Evolutionary conservation across 768 basidiomycete species (phyloP).

Genomic region (Udeniomyces megalosporus): DNA sequence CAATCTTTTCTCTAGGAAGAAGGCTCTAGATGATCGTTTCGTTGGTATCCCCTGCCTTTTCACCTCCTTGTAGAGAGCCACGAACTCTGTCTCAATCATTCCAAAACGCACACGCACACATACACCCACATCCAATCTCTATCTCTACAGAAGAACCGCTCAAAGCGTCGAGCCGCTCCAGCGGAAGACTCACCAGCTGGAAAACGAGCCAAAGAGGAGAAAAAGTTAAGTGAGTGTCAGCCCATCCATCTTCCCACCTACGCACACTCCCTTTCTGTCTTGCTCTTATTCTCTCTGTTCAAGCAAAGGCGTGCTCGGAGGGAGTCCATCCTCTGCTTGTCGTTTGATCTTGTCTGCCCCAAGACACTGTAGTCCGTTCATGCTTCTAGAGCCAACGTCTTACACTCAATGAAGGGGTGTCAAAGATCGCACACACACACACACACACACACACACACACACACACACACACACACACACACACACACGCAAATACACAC

Average conservation of each 20-base stretch:
- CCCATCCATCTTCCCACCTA: no score
- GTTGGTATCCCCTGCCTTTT: neutral
- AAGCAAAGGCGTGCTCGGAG: no score
- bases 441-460: no score
- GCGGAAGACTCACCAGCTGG: neutral
- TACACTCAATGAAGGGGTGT: no score
- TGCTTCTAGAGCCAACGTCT: no score
- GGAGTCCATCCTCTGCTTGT: no score
- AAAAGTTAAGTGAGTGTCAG: slow-evolving; percentile 3
- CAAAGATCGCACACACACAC: no score
- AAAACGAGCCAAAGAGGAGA: neutral
- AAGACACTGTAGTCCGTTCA: no score
- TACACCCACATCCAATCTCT: neutral
- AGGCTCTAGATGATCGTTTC: slow-evolving; percentile 8
- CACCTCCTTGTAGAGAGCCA: neutral
- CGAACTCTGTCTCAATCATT: neutral
- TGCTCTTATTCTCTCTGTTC: neutral
- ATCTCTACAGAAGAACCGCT: slow-evolving; percentile 3
- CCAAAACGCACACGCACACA: neutral
- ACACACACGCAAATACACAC: no score
- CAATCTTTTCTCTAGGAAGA: neutral
- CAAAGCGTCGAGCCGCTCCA: neutral
- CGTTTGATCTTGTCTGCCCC: no score
- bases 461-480: no score
- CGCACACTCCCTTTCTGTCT: no score